Base-by-base conservation (phyloP, 179 eudicot genomes). In the Spergularia azorica region DNA sequence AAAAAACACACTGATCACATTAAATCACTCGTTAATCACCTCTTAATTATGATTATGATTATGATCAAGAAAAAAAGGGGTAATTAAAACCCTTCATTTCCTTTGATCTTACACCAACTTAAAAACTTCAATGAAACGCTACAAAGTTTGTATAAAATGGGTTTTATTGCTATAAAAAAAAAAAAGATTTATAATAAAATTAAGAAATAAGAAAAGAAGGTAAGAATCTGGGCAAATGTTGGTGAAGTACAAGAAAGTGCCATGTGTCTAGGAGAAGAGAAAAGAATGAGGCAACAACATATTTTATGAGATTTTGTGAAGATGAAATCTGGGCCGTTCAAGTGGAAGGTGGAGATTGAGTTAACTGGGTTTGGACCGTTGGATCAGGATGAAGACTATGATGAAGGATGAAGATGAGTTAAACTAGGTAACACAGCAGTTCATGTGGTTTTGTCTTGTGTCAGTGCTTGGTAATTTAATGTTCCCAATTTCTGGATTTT, bases 261-360 rank as follows among this genome's bases (percentile, higher is more conserved):
- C 80, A 73, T 52, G 71, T 69, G 82, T 70, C 67, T 5, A 50
- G 13, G 55, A 14, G 64, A 70, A 48, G 61, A 17, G 52, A 9
- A 11, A 54, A 21, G 48, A 57, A 58, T 17, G 76, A 70, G 67
- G 39, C 39, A 36, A 36, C 41, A 50, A 32, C 17, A 10, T 17
- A 9, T 43, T 63, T 36, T 36, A 36, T 21, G 11, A 60, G 2
- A 9, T 60, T n/a, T 7, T 12, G 73, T 15, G 38, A 17, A 41
- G 2, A 36, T 2, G 13, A n/a, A 61, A 75, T 70, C 61, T 0
- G 1, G 5, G 72, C 62, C 69, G 79, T 76, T 64, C 14, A 64
- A 1, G 63, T 75, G 62, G 36, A 55, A 8, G 67, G 72, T 43
- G 46, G 57, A 15, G 46, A 60, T 60, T 36, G 4, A 3, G 2